Base-by-base conservation (phyloP, 257 asterid species). In the Marsdenia floribunda region DNA sequence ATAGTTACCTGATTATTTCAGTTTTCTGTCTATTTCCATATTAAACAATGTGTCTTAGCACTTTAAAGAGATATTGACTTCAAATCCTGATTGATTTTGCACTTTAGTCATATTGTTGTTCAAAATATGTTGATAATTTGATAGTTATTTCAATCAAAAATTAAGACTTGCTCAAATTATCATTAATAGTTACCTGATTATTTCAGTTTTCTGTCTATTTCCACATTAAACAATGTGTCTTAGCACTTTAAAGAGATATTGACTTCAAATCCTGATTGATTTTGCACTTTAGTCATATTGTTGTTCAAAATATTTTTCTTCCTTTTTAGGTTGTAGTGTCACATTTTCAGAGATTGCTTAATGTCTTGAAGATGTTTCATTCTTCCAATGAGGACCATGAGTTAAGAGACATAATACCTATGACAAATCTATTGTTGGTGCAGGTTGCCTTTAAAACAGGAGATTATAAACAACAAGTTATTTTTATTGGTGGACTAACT, bases 381-480 rank as follows among this genome's bases (percentile, higher is more conserved):
- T 66, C 71, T 38, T 66, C n/a, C 22, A 3, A 11, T 66, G 0
- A 64, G 11, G 52, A 0, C 29, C 71, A 66, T 19, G n/a, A 19
- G 16, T 66, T 38, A 66, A 38, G 50, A 37, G 49, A 37, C 15
- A 67, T 47, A 22, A 24, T 59, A 24, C 58, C 26, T 10, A 24
- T 70, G 3, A 61, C 38, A n/a, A 3, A 54, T 58, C 55, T 67
- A 53, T 75, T 50, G 63, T 71, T 78, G 76, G 72, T 80, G 82
- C 92, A 92, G 98, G 98, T 89, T 83, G 98, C 98, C 22, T 95
- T 95, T 55, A 92, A 89, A 87, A 95, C 96, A 14, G 96, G 98
- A 73, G 96, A 95, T 74, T 88, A 89, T 79, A 92, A 81, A 61
- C 91, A 89, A 64, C 98, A 95, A 85, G 96, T 92, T 79, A 88